Conservation (phyloP, 78 protist genomes). For the Thecamonas trahens region DNA sequence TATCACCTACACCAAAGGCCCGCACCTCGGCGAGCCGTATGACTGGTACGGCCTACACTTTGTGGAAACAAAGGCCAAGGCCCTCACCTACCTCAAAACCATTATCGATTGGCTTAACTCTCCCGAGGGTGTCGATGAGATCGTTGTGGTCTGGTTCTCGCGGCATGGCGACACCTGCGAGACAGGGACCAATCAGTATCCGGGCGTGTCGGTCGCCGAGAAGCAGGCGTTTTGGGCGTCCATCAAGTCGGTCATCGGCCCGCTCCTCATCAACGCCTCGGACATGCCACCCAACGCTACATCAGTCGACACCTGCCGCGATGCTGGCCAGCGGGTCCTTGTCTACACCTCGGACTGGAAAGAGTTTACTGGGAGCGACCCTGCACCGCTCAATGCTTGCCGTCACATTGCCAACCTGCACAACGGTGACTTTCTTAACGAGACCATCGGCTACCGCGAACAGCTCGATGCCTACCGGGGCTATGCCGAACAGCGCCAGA, state of each 20-base stretch:
- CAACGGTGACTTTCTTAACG: background rate
- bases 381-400: background rate
- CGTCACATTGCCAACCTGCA: background rate
- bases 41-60: conserved; percentile 12
- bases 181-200: background rate
- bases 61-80: background rate
- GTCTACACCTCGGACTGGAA: background rate
- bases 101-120: too few species aligned
- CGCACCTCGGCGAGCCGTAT: background rate
- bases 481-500: background rate
- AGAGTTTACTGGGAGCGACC: background rate
- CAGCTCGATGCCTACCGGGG: background rate
- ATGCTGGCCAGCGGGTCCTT: background rate
- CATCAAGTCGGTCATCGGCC: background rate
- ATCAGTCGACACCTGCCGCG: background rate
- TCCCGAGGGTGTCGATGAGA: background rate
- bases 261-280: background rate
- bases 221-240: background rate
- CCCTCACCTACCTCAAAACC: background rate
- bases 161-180: conserved; percentile 4
- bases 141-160: conserved; percentile 8
- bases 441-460: background rate
- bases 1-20: background rate
- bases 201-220: background rate
- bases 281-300: too few species aligned